Conservation (phyloP, 148 eudicot genomes). For the Nepenthes mirabilis region DNA sequence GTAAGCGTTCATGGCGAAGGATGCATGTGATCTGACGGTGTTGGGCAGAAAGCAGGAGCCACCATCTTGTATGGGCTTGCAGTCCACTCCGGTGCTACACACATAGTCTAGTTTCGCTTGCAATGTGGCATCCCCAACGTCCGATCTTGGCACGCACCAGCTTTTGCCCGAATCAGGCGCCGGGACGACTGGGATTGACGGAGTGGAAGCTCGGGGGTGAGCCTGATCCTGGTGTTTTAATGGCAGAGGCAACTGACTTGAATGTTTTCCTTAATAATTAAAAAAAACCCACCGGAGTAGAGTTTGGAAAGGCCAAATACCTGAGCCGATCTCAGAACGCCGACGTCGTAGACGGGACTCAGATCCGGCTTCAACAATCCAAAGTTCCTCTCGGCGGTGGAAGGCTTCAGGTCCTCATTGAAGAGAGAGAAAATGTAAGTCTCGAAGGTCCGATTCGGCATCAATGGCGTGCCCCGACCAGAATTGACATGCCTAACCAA, state of each 20-base stretch:
- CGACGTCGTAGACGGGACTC: slow-evolving; percentile 56
- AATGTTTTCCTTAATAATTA: too few relatives aligned
- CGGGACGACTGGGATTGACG: background rate
- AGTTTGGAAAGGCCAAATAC: background rate
- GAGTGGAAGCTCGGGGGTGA: background rate
- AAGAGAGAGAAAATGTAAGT: slow-evolving; percentile 55
- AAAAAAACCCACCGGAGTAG: background rate
- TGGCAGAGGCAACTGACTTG: too few relatives aligned
- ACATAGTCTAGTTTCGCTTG: slow-evolving; percentile 26
- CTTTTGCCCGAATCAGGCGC: slow-evolving; percentile 2
- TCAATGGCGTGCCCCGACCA: slow-evolving; percentile 67
- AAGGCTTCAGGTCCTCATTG: slow-evolving; percentile 59
- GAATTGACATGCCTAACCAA: slow-evolving; percentile 30
- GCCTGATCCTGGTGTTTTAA: too few relatives aligned
- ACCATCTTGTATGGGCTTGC: slow-evolving; percentile 28
- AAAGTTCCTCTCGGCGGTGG: slow-evolving; percentile 57
- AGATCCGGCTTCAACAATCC: slow-evolving; percentile 72
- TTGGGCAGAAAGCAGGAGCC: slow-evolving; percentile 26
- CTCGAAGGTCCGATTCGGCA: slow-evolving; percentile 69
- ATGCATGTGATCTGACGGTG: slow-evolving; percentile 20
- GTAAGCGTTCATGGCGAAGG: slow-evolving; percentile 28
- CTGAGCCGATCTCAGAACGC: slow-evolving; percentile 21
- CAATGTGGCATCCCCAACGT: slow-evolving; percentile 17
- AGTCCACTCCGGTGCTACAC: slow-evolving; percentile 29
- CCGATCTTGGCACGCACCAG: slow-evolving; percentile 29